Percentiles rank a stretch among this genome's conserved stretches.
Evolutionary conservation across 345 rosid genomes (phyloP).

Genomic region (Hibiscus trionum): DNA sequence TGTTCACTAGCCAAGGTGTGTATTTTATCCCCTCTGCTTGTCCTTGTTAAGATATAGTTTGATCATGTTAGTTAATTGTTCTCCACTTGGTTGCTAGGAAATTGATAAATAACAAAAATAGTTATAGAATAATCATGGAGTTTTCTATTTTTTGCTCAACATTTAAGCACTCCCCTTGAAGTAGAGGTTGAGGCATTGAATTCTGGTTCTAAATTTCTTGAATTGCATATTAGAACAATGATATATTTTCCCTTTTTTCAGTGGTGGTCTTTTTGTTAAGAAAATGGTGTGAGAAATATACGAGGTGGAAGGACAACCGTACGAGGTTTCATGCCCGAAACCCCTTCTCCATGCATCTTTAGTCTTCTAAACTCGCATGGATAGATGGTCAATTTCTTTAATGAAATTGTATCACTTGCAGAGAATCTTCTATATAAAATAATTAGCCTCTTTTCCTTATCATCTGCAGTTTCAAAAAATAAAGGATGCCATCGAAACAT

Average conservation of each 20-base stretch:
- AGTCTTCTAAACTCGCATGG: background rate
- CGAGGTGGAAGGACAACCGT: background rate
- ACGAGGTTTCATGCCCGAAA: background rate
- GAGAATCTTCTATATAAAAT: background rate
- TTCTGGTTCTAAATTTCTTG: background rate
- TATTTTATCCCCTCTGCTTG: no score
- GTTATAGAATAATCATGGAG: no score
- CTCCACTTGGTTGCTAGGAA: background rate
- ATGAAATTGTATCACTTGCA: background rate
- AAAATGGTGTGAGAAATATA: background rate
- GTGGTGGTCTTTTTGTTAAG: background rate
- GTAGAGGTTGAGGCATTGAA: no score
- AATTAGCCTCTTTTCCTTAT: background rate
- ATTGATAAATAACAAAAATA: background rate
- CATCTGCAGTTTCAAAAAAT: constrained; percentile 81
- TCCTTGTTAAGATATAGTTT: no score
- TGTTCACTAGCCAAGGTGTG: constrained; percentile 15
- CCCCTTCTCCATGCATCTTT: background rate
- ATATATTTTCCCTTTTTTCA: background rate
- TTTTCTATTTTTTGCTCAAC: no score
- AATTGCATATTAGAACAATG: background rate
- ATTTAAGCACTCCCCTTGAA: no score
- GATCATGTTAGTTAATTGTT: no score
- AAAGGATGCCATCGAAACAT: constrained; percentile 64
- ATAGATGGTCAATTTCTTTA: background rate